Evolutionary conservation across 2,329 filamentous ascomycete species (phyloP), one percentile per base, ranked within the genome.

Genomic region (Scedosporium minutisporum): DNA sequence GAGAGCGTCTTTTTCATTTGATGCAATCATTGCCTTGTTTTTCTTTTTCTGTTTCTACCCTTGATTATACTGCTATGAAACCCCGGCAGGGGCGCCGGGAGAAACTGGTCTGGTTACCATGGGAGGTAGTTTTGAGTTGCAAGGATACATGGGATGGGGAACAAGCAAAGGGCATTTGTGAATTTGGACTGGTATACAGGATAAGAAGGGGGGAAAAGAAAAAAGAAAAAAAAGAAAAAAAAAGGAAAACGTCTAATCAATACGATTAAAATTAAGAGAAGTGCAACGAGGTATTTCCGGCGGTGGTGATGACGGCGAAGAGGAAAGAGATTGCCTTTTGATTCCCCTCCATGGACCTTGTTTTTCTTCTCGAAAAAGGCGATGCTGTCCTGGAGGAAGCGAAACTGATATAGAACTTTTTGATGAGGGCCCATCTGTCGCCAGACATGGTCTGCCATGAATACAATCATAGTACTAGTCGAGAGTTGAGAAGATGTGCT

Each of bases 61-160:
- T 29, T 51, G 48, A 42, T 53, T 61, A 51, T 29, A 44, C 21
- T 44, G 33, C 5, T 57, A 42, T 62, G 16, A 21, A 48, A 18
- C 23, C 5, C 51, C 14, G 59, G 6, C 44, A 25, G 66, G 60
- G 57, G 33, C 46, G 58, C 61, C 48, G 41, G 23, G 51, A 57
- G 33, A 60, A 60, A 55, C 62, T 51, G 60, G 60, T 65, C 61
- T 65, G 63, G 60, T 68, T 66, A 70, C 67, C 62, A 64, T 63
- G 64, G 67, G 66, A 67, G 64, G 68, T 66, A 48, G 42, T 46
- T 44, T 27, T 25, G 57, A 16, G 44, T 48, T 21, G n/a, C n/a
- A 48, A 48, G 29, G 58, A 41, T 44, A 44, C 44, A 23, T n/a
- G 21, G 21, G 9, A 6, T 38, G 41, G 12, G 21, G 23, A 42